Evolutionary conservation across 1,139 yeast genomes (phyloP).

Genomic region (Saccharomyces hybrid): DNA sequence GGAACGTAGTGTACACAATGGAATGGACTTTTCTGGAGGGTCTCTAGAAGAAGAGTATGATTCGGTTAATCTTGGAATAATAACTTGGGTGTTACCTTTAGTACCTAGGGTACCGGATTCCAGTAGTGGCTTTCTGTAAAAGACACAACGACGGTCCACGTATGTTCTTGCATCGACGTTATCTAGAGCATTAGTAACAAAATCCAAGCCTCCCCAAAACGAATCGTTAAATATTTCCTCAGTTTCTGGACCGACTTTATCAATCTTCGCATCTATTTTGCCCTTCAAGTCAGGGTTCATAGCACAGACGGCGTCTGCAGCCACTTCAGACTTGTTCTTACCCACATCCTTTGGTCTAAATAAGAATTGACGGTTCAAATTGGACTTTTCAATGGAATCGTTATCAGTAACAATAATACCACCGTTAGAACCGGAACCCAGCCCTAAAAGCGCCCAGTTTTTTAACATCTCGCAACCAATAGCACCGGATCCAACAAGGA

Average conservation of each 20-base stretch:
- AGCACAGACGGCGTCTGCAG: constrained; percentile 69
- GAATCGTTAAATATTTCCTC: constrained; percentile 76
- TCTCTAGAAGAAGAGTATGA: constrained; percentile 94
- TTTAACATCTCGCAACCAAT: constrained; percentile 98
- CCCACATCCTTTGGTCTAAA: constrained; percentile 96
- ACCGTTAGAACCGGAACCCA: constrained; percentile 89
- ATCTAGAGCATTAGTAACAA: constrained; percentile 94
- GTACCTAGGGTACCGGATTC: constrained; percentile 98
- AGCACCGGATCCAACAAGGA: constrained; percentile 96
- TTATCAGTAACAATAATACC: constrained; percentile 81
- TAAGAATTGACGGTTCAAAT: constrained; percentile 90
- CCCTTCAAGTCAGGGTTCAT: constrained; percentile 84
- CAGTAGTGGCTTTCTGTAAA: constrained; percentile 80
- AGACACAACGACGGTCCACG: constrained; percentile 94
- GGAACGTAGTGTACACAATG: constrained; percentile 91
- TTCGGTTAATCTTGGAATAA: constrained; percentile 87
- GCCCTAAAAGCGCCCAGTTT: constrained; percentile 96
- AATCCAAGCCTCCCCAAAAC: constrained; percentile 80
- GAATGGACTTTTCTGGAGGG: constrained; percentile 97
- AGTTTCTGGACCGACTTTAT: constrained; percentile 90
- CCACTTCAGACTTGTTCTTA: constrained; percentile 80
- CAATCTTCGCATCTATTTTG: constrained; percentile 67
- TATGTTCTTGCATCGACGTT: constrained; percentile 97
- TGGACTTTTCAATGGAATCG: constrained; percentile 91
- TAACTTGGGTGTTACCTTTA: constrained; percentile 96